Percentiles rank a stretch among this genome's conserved stretches.
Evolutionary conservation across 345 rosid species (phyloP).

Genomic region (Geranium rotundifolium): DNA sequence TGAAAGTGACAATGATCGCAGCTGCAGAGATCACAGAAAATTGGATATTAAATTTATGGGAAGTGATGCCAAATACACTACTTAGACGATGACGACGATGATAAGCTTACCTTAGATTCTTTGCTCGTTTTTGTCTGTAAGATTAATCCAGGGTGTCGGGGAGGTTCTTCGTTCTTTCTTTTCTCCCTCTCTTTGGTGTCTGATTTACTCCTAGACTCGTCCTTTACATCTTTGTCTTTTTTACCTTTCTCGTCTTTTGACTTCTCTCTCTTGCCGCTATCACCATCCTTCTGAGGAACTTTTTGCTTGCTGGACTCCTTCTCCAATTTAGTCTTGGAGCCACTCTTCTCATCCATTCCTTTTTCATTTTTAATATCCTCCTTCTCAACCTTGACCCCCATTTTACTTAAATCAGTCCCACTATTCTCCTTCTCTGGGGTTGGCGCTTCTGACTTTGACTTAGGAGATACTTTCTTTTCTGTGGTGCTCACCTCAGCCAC

Average conservation of each 20-base stretch:
- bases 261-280: conserved; percentile 28
- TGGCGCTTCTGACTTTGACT: conserved; percentile 19
- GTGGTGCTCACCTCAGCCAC: conserved; percentile 9
- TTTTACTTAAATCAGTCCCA: conserved; percentile 22
- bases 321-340: conserved; percentile 13
- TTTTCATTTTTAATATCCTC: conserved; percentile 41
- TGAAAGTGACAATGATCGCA: conserved; percentile 69
- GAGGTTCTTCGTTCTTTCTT: conserved; percentile 63
- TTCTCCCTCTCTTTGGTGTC: conserved; percentile 53
- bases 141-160: conserved; percentile 67
- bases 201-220: conserved; percentile 28
- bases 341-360: conserved; percentile 19
- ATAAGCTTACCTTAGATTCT: conserved; percentile 64
- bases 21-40: conserved; percentile 22
- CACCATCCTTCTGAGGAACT: conserved; percentile 22
- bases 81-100: too few relatives aligned
- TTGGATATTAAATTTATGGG: not conserved
- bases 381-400: conserved; percentile 21
- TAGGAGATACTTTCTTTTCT: conserved; percentile 20
- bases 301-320: conserved; percentile 30
- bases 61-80: not conserved
- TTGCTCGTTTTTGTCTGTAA: conserved; percentile 48
- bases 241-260: conserved; percentile 34
- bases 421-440: conserved; percentile 30
- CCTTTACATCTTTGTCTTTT: conserved; percentile 38